Evolutionary conservation across 257 asterid species (phyloP), one percentile per base, ranked within the genome.

Genomic region (Forsythia viridissima): DNA sequence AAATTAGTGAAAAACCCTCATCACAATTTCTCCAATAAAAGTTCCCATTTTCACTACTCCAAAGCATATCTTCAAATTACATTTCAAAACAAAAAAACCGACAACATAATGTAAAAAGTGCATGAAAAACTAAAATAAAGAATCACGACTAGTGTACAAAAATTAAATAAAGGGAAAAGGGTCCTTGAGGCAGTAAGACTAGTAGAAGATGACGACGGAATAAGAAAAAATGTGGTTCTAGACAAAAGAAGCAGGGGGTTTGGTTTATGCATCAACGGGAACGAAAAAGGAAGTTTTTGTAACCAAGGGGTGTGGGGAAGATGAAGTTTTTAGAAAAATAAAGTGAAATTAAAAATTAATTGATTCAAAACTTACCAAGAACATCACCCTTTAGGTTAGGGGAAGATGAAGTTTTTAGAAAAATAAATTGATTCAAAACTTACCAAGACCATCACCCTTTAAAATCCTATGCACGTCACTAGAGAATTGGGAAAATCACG

Each of bases 121-220:
- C 24, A 24, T 24, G 24, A 24, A 24, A 15, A 34, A 3, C 30
- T 55, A 55, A 18, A 55, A 18, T 5, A 55, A 55, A 55, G 65
- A 55, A 55, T 55, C 6, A 57, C 18, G n/a, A 18, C 34, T n/a
- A 1, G 12, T 11, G 39, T 6, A 5, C 5, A 43, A 6, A 65
- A 70, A 55, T 38, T 0, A 11, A 37, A 68, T 46, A 30, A 38
- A 41, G 36, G 40, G 51, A 37, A 70, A n/a, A 6, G 63, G 13
- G 13, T 30, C 86, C 38, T 80, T 90, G 97, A 89, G 94, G 94
- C 98, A 93, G 81, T 93, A 93, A 55, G 98, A 93, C 86, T 93
- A 92, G 88, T 97, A 92, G 90, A 93, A 94, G 86, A 91, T 92
- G 68, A 86, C 97, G 11, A 91, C 87, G 70, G 91, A 71, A 66